A percentile compares a stretch with the other conserved stretches of the same genome.
Conservation (phyloP, 2,329 filamentous ascomycete species). For the Waltergamsia citrina region DNA sequence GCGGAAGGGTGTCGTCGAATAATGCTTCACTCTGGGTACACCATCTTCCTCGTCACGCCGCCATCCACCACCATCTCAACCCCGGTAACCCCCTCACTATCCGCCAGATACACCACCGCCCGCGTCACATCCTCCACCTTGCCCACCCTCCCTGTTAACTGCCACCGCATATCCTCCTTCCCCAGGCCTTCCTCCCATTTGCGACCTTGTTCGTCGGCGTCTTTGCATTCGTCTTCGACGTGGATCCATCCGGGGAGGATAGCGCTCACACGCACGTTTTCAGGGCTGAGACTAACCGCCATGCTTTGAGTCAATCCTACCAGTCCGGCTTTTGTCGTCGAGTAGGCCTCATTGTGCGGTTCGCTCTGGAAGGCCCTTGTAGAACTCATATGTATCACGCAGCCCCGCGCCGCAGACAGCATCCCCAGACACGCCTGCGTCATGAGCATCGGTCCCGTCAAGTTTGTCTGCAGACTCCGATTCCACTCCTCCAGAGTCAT, state of each 20-base stretch:
- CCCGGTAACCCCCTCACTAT: constrained; percentile 16
- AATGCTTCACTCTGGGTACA: constrained; percentile 20
- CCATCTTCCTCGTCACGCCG: constrained; percentile 19
- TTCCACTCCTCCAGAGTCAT: constrained; percentile 27
- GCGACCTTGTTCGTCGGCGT: constrained; percentile 22
- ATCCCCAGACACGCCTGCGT: constrained; percentile 17
- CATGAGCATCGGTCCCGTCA: constrained; percentile 23
- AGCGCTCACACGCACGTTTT: constrained; percentile 35
- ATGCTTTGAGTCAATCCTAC: constrained; percentile 38
- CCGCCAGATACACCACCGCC: constrained; percentile 15
- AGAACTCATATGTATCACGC: constrained; percentile 36
- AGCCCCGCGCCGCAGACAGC: constrained; percentile 12
- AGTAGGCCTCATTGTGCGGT: constrained; percentile 37
- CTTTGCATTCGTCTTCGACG: constrained; percentile 25
- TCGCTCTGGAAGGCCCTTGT: constrained; percentile 39
- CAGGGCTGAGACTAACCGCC: constrained; percentile 30
- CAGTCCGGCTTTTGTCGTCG: constrained; percentile 38
- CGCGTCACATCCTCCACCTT: constrained; percentile 30
- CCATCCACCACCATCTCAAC: constrained; percentile 18
- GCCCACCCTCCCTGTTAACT: constrained; percentile 38
- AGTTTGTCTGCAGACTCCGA: constrained; percentile 22
- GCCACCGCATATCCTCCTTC: constrained; percentile 35
- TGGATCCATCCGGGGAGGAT: constrained; percentile 43
- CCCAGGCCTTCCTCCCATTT: constrained; percentile 35
- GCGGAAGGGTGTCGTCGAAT: too few species aligned